A percentile compares a stretch with the other conserved stretches of the same genome.
These are phyloP conservation scores for Diplosphaera chodatii DNA, from an alignment of 139 green algal genomes.

Conservation along the genomic window DNA sequence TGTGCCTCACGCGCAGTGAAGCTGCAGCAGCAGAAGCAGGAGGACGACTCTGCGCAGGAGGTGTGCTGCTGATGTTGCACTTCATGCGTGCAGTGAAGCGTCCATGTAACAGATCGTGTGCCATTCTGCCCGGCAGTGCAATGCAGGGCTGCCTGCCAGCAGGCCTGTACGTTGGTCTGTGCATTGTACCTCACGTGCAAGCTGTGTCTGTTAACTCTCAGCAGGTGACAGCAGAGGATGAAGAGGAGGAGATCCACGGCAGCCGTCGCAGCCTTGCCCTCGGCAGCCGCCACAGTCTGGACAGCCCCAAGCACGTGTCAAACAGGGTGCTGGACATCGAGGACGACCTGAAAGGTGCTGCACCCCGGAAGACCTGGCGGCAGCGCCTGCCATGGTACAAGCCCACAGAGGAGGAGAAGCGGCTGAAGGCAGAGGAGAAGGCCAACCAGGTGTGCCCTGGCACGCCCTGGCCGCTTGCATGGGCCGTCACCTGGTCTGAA, in stretches of 20 bases:
- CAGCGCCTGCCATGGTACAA: neutral
- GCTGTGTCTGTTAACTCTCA: neutral
- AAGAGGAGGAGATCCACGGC: neutral
- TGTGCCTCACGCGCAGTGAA: slow-evolving; percentile 7
- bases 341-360: neutral
- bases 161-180: slow-evolving; percentile 3
- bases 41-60: slow-evolving; percentile 5
- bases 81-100: no score
- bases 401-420: neutral
- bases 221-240: neutral
- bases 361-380: neutral
- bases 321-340: slow-evolving; percentile 2
- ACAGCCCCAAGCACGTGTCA: neutral
- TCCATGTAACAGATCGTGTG: no score
- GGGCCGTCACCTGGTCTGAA: no score
- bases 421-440: slow-evolving; percentile 12
- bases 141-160: no score
- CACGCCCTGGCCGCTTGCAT: no score
- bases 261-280: neutral
- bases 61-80: no score
- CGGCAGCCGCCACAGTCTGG: neutral
- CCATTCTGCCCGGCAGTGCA: no score
- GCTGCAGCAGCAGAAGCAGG: slow-evolving; percentile 4
- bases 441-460: no score
- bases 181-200: neutral